Evolutionary conservation across 2,329 filamentous ascomycete species (phyloP), one percentile per base, ranked within the genome.

Genomic region (Thelonectria discophora): DNA sequence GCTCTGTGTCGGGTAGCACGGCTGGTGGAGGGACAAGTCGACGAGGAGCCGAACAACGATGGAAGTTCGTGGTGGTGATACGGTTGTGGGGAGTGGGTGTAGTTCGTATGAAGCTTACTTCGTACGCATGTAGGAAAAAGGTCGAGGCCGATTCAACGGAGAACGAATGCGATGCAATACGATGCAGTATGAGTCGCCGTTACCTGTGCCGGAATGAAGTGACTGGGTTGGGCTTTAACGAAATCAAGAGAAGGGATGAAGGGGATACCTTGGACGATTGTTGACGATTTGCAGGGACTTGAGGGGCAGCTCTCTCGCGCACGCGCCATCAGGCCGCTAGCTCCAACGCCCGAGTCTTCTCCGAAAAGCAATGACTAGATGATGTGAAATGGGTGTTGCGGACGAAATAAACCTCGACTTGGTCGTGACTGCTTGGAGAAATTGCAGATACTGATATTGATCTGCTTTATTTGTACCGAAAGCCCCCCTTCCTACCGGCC

Each of bases 281-380:
- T 37, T 30, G 58, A 56, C 42, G 52, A 34, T 20, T 15, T 43
- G 21, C 49, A 42, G 37, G 58, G 46, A 47, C 32, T 8, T 30
- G 42, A 51, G 49, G 51, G 50, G 24, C 50, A 57, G 48, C 21
- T 47, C 45, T 17, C 45, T 6, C 21, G 21, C 21, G 53, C 51
- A 55, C 58, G 54, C 48, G 42, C 58, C 52, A 32, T 61, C 34
- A 37, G 13, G 40, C 42, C 52, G 34, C 52, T 60, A 60, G 57
- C 50, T 51, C 55, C 34, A 37, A 37, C 34, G 34, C 12, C 34
- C 34, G 34, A 37, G 34, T 37, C 37, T 40, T 40, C 6, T 40
- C 17, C 37, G 27, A 30, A 30, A 10, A 40, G 37, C 37, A 40
- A 11, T 8, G 24, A 30, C 21, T 24, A 4, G 20, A 10, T 15